Conservation (phyloP, 805 yeast genomes). For the Lachancea dasiensis region DNA sequence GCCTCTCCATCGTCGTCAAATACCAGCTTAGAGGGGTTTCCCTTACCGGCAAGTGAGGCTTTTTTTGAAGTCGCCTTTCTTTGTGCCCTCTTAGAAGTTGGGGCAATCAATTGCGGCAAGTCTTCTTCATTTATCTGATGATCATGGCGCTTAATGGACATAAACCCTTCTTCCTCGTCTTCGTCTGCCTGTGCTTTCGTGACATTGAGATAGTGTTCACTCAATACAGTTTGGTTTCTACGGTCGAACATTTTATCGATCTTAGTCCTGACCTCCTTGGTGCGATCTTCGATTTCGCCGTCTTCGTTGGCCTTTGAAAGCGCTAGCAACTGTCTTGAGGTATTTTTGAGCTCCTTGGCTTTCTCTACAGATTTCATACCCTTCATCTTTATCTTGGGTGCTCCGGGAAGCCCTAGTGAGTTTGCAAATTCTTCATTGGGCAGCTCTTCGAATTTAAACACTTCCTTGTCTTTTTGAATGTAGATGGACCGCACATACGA, state of each 20-base stretch:
- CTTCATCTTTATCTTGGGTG: slow-evolving; percentile 80
- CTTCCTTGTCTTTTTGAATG: slow-evolving; percentile 80
- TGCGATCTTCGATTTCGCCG: slow-evolving; percentile 47
- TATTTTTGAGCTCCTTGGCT: slow-evolving; percentile 71
- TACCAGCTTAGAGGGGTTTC: slow-evolving; percentile 68
- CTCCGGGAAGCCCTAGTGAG: slow-evolving; percentile 91
- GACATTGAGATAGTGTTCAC: slow-evolving; percentile 80
- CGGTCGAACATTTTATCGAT: slow-evolving; percentile 95
- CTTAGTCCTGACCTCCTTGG: slow-evolving; percentile 60
- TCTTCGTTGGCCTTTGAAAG: slow-evolving; percentile 55
- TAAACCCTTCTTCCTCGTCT: slow-evolving; percentile 58
- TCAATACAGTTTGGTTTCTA: slow-evolving; percentile 83
- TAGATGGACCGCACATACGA: slow-evolving; percentile 83
- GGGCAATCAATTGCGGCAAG: slow-evolving; percentile 52
- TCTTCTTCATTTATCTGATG: slow-evolving; percentile 64
- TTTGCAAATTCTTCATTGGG: slow-evolving; percentile 82
- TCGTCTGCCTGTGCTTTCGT: slow-evolving; percentile 42
- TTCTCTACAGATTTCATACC: slow-evolving; percentile 40
- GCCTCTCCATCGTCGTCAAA: slow-evolving; percentile 95
- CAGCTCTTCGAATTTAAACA: slow-evolving; percentile 69
- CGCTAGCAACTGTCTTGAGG: slow-evolving; percentile 61
- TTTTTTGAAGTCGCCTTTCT: slow-evolving; percentile 88
- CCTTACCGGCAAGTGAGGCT: slow-evolving; percentile 51
- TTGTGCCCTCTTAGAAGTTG: slow-evolving; percentile 76
- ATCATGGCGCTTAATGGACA: slow-evolving; percentile 71